Evolutionary conservation across 805 yeast genomes (phyloP).

Genomic region (Ogataea paraovalis): DNA sequence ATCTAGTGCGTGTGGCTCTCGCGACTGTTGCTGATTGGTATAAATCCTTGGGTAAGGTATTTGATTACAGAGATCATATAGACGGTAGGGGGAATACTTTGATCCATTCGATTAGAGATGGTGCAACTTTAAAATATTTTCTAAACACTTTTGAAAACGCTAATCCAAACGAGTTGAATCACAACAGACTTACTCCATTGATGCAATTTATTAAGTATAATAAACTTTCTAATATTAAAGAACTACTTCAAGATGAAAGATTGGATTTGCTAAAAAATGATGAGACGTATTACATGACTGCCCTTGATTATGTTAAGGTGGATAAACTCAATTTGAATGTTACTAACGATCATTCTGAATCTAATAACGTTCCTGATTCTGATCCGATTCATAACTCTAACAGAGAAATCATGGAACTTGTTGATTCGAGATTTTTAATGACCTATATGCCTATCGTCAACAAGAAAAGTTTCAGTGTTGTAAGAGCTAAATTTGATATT

Average conservation of each 20-base stretch:
- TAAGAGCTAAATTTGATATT: constrained; percentile 32
- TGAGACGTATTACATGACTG: constrained; percentile 30
- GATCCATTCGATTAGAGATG: constrained; percentile 59
- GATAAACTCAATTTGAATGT: constrained; percentile 15
- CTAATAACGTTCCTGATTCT: background rate
- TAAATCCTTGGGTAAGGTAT: constrained; percentile 19
- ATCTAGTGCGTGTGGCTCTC: constrained; percentile 45
- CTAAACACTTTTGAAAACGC: constrained; percentile 35
- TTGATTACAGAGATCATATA: constrained; percentile 57
- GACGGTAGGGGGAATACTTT: constrained; percentile 74
- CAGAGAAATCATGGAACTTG: constrained; percentile 29
- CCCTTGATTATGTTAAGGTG: constrained; percentile 45
- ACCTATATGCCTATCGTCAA: constrained; percentile 17
- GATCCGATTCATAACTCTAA: constrained; percentile 5
- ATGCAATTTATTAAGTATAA: constrained; percentile 68
- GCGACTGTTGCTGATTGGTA: constrained; percentile 43
- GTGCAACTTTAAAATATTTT: constrained; percentile 40
- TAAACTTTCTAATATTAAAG: constrained; percentile 53
- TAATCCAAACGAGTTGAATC: constrained; percentile 59
- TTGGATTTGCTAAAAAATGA: constrained; percentile 40
- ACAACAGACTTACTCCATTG: constrained; percentile 61
- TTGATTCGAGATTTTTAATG: constrained; percentile 29
- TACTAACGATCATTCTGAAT: constrained; percentile 1
- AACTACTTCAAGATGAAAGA: constrained; percentile 46
- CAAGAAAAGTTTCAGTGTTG: constrained; percentile 29